Percentiles rank a stretch among this genome's conserved stretches.
These are phyloP conservation scores for Gnaphalium uliginosum DNA, from an alignment of 129 eudicot genomes.

Conservation along the genomic window DNA sequence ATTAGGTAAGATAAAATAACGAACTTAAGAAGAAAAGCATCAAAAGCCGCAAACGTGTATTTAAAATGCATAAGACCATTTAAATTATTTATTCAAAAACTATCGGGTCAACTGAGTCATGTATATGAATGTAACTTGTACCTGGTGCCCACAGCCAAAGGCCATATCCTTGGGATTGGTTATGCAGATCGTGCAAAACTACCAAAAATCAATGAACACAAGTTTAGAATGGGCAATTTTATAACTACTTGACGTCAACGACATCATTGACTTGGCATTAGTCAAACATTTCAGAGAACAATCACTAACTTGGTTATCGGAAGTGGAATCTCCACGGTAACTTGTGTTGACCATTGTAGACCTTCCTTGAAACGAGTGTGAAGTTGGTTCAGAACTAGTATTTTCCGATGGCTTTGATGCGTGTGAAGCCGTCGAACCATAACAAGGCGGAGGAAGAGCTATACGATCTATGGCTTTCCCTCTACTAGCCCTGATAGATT, in stretches of 20 bases:
- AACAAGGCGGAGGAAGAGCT: conserved; percentile 78
- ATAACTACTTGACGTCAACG: not conserved
- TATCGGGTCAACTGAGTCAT: not conserved
- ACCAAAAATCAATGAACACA: conserved; percentile 12
- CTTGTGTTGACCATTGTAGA: conserved; percentile 26
- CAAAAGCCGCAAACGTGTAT: not conserved
- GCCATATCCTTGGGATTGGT: conserved; percentile 76
- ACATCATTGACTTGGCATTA: not conserved
- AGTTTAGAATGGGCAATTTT: not conserved
- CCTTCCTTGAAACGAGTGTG: conserved; percentile 40
- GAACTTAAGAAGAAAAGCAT: not conserved
- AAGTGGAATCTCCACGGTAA: conserved; percentile 40
- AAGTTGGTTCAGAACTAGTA: conserved; percentile 43
- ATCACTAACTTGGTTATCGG: conserved; percentile 57
- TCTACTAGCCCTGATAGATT: conserved; percentile 47
- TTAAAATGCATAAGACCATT: not conserved
- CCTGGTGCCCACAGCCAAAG: conserved; percentile 97
- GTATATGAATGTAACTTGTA: conserved; percentile 12
- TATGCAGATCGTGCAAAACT: conserved; percentile 88
- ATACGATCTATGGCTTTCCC: conserved; percentile 68
- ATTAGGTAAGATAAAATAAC: too few relatives aligned
- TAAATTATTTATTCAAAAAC: too few relatives aligned
- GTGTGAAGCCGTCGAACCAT: conserved; percentile 50
- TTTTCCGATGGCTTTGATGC: conserved; percentile 52
- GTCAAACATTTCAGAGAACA: not conserved